These are phyloP conservation scores for Periconia sp. DNA, from an alignment of 2,329 filamentous ascomycete genomes.

Conservation along the genomic window DNA sequence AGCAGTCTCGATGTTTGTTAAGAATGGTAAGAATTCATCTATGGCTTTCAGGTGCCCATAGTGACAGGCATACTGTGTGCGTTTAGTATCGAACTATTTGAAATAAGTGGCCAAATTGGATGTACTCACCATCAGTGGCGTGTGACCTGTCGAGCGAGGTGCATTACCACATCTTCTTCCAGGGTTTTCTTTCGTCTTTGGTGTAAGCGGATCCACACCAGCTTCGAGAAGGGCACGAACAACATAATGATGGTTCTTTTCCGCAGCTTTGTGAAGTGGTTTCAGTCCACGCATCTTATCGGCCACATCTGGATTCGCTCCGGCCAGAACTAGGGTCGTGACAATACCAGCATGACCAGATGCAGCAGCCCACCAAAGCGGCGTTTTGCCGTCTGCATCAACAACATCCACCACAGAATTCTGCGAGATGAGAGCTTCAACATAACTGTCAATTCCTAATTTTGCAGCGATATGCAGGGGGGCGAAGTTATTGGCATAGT, in stretches of 20 bases:
- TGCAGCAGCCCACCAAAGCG: conserved; percentile 13
- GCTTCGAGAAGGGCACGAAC: conserved; percentile 37
- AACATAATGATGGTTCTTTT: conserved; percentile 29
- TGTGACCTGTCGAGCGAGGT: conserved; percentile 1
- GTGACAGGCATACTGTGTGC: conserved; percentile 10
- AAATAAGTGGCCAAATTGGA: background rate
- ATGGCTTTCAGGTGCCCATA: conserved; percentile 13
- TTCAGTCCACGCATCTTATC: conserved; percentile 23
- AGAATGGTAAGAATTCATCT: conserved; percentile 10
- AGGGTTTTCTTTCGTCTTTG: conserved; percentile 22
- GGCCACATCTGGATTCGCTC: conserved; percentile 24
- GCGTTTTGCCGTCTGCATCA: conserved; percentile 11
- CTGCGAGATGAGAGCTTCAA: background rate
- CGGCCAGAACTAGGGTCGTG: conserved; percentile 9
- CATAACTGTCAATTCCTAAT: conserved; percentile 6
- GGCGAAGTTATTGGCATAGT: background rate
- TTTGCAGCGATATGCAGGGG: conserved; percentile 13
- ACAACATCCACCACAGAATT: conserved; percentile 1
- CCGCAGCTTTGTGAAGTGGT: conserved; percentile 43
- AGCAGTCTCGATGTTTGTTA: conserved; percentile 25
- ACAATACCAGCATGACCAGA: conserved; percentile 10
- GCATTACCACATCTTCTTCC: conserved; percentile 30
- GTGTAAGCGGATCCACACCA: conserved; percentile 36
- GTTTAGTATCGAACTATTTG: background rate
- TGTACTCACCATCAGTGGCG: conserved; percentile 5